Conservation (phyloP, 1,284 basidiomycete species). For the Filobasidium uniguttulatum region DNA sequence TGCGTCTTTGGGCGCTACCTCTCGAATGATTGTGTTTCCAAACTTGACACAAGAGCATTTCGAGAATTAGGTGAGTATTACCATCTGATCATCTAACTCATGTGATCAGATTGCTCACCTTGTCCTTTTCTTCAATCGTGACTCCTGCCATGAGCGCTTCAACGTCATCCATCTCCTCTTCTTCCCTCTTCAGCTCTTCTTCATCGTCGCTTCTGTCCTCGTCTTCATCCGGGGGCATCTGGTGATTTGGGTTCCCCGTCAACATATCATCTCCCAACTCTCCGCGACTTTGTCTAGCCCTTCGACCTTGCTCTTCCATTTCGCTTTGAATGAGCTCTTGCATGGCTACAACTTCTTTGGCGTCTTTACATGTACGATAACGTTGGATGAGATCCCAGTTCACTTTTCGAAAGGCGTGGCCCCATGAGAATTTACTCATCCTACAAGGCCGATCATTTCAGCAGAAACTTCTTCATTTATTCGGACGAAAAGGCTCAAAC, state of each 20-base stretch:
- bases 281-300: conserved; percentile 46
- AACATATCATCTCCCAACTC: conserved; percentile 40
- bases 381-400: conserved; percentile 64
- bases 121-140: conserved; percentile 1
- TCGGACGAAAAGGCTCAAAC: conserved; percentile 10
- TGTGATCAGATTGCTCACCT: conserved; percentile 4
- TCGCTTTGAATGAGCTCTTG: conserved; percentile 64
- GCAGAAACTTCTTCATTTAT: conserved; percentile 3
- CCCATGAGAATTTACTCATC: conserved; percentile 73
- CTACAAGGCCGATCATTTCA: conserved; percentile 15
- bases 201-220: conserved; percentile 20
- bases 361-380: conserved; percentile 55
- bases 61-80: not conserved
- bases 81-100: not conserved
- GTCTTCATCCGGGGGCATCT: conserved; percentile 28
- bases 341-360: conserved; percentile 50
- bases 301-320: conserved; percentile 50
- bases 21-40: not conserved
- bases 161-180: conserved; percentile 13
- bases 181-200: conserved; percentile 9
- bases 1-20: not conserved
- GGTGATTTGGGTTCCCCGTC: conserved; percentile 47
- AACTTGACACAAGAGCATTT: not conserved
- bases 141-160: conserved; percentile 13
- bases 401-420: conserved; percentile 65